Evolutionary conservation across 129 eudicot genomes (phyloP).

Genomic region (Pseudognaphalium luteoalbum): DNA sequence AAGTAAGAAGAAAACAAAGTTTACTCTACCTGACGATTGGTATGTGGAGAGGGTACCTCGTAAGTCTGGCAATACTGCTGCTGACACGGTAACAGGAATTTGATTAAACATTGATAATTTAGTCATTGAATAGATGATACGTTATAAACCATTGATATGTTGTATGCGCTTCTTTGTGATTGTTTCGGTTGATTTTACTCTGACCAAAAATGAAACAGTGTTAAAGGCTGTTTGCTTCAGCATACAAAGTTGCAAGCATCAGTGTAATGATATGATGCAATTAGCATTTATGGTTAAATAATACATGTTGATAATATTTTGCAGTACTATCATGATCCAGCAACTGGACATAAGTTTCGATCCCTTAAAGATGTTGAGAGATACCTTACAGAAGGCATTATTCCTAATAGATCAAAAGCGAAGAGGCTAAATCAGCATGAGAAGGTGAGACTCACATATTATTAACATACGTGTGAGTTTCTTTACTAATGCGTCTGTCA

Average conservation of each 20-base stretch:
- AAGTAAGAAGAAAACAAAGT: conserved; percentile 22
- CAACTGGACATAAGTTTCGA: conserved; percentile 65
- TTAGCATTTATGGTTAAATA: conserved; percentile 4
- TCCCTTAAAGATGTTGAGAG: conserved; percentile 60
- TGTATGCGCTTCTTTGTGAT: too few species aligned
- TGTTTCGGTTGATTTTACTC: too few species aligned
- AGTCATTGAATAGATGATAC: too few species aligned
- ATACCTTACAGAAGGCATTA: conserved; percentile 47
- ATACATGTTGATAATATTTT: conserved; percentile 4
- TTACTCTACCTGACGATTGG: conserved; percentile 79
- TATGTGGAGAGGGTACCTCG: conserved; percentile 77
- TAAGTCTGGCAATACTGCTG: conserved; percentile 12
- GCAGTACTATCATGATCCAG: conserved; percentile 79
- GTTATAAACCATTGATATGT: too few species aligned
- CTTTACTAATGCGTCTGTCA: too few species aligned
- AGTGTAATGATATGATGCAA: not conserved
- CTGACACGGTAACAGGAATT: conserved; percentile 57
- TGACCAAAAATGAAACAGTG: too few species aligned
- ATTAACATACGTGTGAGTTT: not conserved
- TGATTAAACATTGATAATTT: not conserved
- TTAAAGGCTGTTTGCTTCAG: too few species aligned
- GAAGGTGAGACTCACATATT: conserved; percentile 28
- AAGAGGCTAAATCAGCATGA: conserved; percentile 24
- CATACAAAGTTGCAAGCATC: too few species aligned
- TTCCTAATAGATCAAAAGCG: conserved; percentile 31